Evolutionary conservation across 345 rosid genomes (phyloP), one percentile per base, ranked within the genome.

Genomic region (Populus nigra): DNA sequence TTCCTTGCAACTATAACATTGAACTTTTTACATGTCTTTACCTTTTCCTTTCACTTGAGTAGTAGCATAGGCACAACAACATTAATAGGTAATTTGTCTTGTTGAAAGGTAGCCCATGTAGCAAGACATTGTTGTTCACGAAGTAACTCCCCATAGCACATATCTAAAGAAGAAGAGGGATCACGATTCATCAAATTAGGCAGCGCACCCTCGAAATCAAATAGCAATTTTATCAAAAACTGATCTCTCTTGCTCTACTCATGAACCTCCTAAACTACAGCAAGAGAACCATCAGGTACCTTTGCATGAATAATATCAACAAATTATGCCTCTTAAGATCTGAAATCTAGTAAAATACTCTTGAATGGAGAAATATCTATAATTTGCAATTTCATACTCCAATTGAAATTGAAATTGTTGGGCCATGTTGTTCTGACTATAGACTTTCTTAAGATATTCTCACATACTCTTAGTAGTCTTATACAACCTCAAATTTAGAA

Each of bases 191-290:
- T 67, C 25, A 76, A 22, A 65, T 29, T 73, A 0, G 78, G 8
- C 38, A 2, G 35, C 45, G 10, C 5, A 43, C 5, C 4, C 49
- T 79, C 70, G 69, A 68, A 68, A 3, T 72, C 11, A 57, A 13
- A 12, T 0, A n/a, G 11, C 3, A 82, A 41, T 36, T 78, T 75
- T 65, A 83, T 83, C 13, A 76, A 23, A 22, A 83, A 83, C 5
- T 68, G 45, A 76, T 76, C 76, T 25, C 50, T n/a, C 50, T 83
- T 72, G 10, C 75, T 66, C 0, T 53, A 31, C 9, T 47, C 69
- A 79, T 83, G 78, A 59, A 79, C 41, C 5, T 3, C 38, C 8
- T 15, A 33, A 18, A 20, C 10, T 57, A 7, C 43, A 23, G 4
- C 5, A 0, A 83, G 18, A 67, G 69, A 33, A 9, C 10, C 43